Evolutionary conservation across 108 stramenopile species (phyloP), one percentile per base, ranked within the genome.

Genomic region (Nitzschia palea): DNA sequence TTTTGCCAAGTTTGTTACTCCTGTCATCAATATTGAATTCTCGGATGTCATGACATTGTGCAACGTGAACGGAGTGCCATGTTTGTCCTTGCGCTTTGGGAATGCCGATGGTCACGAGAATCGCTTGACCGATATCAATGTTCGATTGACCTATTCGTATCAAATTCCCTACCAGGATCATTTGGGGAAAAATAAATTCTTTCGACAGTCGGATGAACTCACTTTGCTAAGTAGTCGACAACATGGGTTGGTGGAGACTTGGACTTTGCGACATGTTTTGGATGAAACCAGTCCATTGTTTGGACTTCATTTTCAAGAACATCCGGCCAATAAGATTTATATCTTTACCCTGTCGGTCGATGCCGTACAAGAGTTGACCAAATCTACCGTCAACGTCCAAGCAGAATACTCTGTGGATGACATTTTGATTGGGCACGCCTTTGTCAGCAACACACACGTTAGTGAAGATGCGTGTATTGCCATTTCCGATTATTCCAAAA

Each of bases 201-300:
- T 69, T 59, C 68, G 57, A 42, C 69, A 70, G 31, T 62, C 69
- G 2, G 69, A 70, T 5, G 51, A 61, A 35, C 32, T 70, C 22
- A 2, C 26, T 25, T 54, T 70, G 51, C 23, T 62, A 17, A 37
- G 32, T n/a, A 62, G 32, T 53, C 69, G 60, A 40, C 60, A 53
- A 52, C 52, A 37, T 29, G 60, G 60, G 1, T n/a, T 70, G 20
- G 18, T 22, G 17, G 69, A 62, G 26, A 48, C 44, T 4, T 70
- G 69, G 69, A 61, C 50, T 1, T 27, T 70, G 12, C 60, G 69
- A 5, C 69, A 70, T 31, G 59, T 70, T 2, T 32, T 70, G 25
- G 69, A 70, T 30, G 69, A 70, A 61, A n/a, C 59, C 23, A 70
- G 69, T 62, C 69, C 69, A 0, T 28, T 70, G 51, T 70, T 62